Base-by-base conservation (phyloP, 192 early-diverging fungal genomes). In the Lobosporangium transversale region DNA sequence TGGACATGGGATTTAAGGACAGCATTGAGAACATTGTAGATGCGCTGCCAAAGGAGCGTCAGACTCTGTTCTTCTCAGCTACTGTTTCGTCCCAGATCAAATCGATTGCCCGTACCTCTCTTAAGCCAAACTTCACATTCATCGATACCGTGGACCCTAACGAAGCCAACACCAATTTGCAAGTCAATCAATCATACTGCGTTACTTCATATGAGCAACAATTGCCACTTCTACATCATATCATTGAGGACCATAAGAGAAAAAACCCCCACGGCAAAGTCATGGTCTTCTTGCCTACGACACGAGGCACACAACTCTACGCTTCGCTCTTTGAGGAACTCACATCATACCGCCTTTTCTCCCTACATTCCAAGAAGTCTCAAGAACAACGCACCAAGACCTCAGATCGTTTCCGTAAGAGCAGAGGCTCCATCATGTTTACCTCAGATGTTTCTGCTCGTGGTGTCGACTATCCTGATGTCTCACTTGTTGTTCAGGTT, bases 401-500 rank as follows among this genome's bases (percentile, higher is more conserved):
- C 3, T 90, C 93, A 7, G 85, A 92, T 40, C 75, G 74, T 15
- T 99, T 98, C 87, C 87, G 96, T 53, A 80, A 68, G 7, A 75
- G 80, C 48, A 66, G 50, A 18, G 78, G 85, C 42, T 82, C 75
- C 23, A 88, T 98, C 36, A 83, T 99, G 59, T 88, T 98, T 63
- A 97, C 97, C 1, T 93, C 94, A 1, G 97, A 98, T 75, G 95
- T 99, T 2, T 95, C 95, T 58, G 96, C 97, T 42, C 92, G 97
- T 62, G 97, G 97, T 44, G 94, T 99, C 27, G 97, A 99, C 79
- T 98, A 97, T 60, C 96, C 96, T 15, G 90, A 90, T 73, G 97
- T 99, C 6, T 89, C 89, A 0, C 84, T 96, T 50, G 96, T 99
- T 21, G 62, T 99, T 40, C 95, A 98, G 79, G 70, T 95, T 33